These are phyloP conservation scores for Fallopia convolvulus DNA, from an alignment of 148 eudicot genomes.

Conservation along the genomic window DNA sequence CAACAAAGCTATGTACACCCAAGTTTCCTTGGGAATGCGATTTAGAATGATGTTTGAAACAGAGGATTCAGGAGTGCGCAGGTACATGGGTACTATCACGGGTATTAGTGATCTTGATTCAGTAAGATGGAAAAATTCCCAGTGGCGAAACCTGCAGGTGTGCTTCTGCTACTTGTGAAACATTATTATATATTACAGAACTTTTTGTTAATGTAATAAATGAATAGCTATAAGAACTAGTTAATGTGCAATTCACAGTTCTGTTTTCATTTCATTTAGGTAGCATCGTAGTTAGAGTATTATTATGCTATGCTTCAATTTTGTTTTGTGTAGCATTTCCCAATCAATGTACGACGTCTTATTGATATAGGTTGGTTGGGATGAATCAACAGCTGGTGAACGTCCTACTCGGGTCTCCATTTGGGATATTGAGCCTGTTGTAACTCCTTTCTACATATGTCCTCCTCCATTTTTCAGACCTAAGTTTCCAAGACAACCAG, in stretches of 20 bases:
- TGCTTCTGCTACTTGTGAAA: not conserved
- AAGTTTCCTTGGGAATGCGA: conserved; percentile 92
- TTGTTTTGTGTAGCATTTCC: not conserved
- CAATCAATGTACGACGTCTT: not conserved
- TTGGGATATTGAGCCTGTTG: conserved; percentile 96
- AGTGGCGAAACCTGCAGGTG: conserved; percentile 99
- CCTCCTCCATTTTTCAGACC: conserved; percentile 98
- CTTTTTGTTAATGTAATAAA: not conserved
- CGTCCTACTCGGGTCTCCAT: conserved; percentile 92
- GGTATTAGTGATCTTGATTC: conserved; percentile 81
- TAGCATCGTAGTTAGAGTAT: not conserved
- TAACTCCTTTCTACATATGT: conserved; percentile 91
- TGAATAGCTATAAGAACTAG: not conserved
- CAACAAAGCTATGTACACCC: conserved; percentile 91
- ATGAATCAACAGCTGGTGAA: conserved; percentile 94
- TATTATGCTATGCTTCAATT: not conserved
- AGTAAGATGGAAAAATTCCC: conserved; percentile 83
- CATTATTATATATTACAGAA: not conserved
- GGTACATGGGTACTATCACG: conserved; percentile 94
- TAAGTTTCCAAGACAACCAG: conserved; percentile 82
- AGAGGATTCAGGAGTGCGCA: conserved; percentile 88
- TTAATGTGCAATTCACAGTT: not conserved
- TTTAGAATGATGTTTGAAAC: conserved; percentile 99
- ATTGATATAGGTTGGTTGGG: conserved; percentile 93
- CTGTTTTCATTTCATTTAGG: not conserved